Evolutionary conservation across 805 yeast genomes (phyloP).

Genomic region (Starmerella potacharoeniae): DNA sequence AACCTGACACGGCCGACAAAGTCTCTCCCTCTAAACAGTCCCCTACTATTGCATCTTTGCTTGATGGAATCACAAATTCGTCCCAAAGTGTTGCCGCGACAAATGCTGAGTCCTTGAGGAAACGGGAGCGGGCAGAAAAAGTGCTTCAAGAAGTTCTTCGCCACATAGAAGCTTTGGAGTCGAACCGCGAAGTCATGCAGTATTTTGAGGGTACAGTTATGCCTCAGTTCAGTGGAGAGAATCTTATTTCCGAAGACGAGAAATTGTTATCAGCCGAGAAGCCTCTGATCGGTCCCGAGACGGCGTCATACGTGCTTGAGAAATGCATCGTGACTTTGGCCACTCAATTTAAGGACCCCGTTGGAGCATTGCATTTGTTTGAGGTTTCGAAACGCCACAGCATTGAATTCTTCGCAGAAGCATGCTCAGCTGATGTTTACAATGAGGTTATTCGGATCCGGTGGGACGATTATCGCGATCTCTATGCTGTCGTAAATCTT

Average conservation of each 20-base stretch:
- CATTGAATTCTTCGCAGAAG: constrained; percentile 30
- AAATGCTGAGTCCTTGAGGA: neutral
- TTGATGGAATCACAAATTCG: constrained; percentile 8
- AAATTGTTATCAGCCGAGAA: neutral
- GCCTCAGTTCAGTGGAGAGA: constrained; percentile 11
- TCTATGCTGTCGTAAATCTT: constrained; percentile 28
- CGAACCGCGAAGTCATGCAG: constrained; percentile 23
- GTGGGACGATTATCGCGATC: constrained; percentile 34
- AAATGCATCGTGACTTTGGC: constrained; percentile 17
- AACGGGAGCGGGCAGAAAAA: neutral
- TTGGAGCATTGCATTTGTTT: constrained; percentile 31
- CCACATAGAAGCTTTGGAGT: constrained; percentile 20
- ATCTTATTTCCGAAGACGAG: neutral
- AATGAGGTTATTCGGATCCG: constrained; percentile 30
- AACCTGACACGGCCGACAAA: neutral
- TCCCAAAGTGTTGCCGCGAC: neutral
- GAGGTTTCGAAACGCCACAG: constrained; percentile 29
- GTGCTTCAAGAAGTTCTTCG: constrained; percentile 15
- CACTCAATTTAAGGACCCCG: constrained; percentile 24
- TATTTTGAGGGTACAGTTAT: constrained; percentile 20
- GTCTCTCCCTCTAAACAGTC: neutral
- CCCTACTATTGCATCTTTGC: constrained; percentile 3
- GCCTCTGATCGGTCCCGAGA: constrained; percentile 9
- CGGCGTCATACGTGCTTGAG: constrained; percentile 11
- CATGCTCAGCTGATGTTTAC: constrained; percentile 33